Evolutionary conservation across 2,329 filamentous ascomycete species (phyloP).

Genomic region (Lasiodiplodia sp.): DNA sequence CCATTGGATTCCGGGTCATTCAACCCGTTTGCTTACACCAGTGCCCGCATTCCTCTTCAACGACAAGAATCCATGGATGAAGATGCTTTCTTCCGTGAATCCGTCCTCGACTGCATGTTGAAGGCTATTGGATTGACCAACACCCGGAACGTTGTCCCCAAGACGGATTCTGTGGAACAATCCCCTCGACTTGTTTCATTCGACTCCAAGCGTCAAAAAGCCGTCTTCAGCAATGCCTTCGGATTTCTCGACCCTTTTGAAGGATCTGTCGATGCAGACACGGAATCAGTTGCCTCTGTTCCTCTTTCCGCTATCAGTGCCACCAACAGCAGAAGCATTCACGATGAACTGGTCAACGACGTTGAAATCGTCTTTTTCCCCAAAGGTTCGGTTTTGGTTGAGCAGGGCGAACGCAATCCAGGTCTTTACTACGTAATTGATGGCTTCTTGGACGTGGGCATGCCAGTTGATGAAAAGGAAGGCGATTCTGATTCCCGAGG

Average conservation of each 20-base stretch:
- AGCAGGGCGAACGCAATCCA: constrained; percentile 96
- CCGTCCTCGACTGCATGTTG: constrained; percentile 93
- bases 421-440: constrained; percentile 98
- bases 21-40: constrained; percentile 48
- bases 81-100: constrained; percentile 85
- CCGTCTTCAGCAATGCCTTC: constrained; percentile 85
- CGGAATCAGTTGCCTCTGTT: constrained; percentile 76
- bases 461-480: constrained; percentile 73
- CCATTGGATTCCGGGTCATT: constrained; percentile 54
- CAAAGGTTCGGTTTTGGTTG: constrained; percentile 90
- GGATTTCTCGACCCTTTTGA: constrained; percentile 89
- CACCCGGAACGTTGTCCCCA: constrained; percentile 67
- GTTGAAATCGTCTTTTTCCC: constrained; percentile 98
- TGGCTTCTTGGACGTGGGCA: constrained; percentile 92
- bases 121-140: constrained; percentile 86
- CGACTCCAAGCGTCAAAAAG: constrained; percentile 81
- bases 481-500: constrained; percentile 53
- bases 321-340: constrained; percentile 51
- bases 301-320: constrained; percentile 59
- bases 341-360: constrained; percentile 85
- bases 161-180: constrained; percentile 77
- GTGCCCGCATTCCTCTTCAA: constrained; percentile 58
- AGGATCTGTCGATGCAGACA: constrained; percentile 77
- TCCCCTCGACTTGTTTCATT: constrained; percentile 86
- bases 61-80: constrained; percentile 86